Evolutionary conservation across 2,329 filamentous ascomycete genomes (phyloP), one percentile per base, ranked within the genome.

Genomic region (Aspergillus uvarum): DNA sequence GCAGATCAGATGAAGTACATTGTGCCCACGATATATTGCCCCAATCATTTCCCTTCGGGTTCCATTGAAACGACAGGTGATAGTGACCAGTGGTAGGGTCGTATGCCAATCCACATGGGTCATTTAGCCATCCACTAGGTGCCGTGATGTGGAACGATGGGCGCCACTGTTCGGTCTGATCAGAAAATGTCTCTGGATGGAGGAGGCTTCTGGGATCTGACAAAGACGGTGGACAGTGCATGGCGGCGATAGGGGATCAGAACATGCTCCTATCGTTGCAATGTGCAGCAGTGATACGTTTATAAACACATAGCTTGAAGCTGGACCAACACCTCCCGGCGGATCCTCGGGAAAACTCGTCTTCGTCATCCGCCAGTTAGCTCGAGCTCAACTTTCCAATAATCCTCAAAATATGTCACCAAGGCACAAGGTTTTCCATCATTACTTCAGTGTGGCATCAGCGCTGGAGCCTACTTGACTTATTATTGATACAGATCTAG

Each of bases 21-120:
- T 74, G 69, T 5, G 77, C 76, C 79, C 79, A 81, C 4, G 73
- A 72, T 10, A 80, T 75, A 47, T 79, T 73, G 8, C 75, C 78
- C 75, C 77, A 79, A 38, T 77, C 73, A 29, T 77, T 75, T 7
- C 72, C 72, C 29, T 71, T 68, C 0, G 76, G 77, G 61, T 79
- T 80, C 72, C 77, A 79, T 67, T 81, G 78, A 52, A 76, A 80
- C 19, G 70, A 74, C 2, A 80, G 21, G 57, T 80, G 78, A 48
- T 80, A 80, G 5, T 74, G 63, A 5, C 70, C 68, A 10, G 76
- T 79, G 21, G 59, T 54, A 2, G 75, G 70, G 51, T 80, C 76
- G 56, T 77, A 79, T 21, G 74, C 73, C 3, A 74, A 71, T 1
- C 72, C 79, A 61, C 77, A 80, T 5, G 79, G 79, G 50, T 80